A percentile compares a stretch with the other conserved stretches of the same genome.
These are phyloP conservation scores for Aspergillus nomiae DNA, from an alignment of 2,329 filamentous ascomycete genomes.

Conservation along the genomic window DNA sequence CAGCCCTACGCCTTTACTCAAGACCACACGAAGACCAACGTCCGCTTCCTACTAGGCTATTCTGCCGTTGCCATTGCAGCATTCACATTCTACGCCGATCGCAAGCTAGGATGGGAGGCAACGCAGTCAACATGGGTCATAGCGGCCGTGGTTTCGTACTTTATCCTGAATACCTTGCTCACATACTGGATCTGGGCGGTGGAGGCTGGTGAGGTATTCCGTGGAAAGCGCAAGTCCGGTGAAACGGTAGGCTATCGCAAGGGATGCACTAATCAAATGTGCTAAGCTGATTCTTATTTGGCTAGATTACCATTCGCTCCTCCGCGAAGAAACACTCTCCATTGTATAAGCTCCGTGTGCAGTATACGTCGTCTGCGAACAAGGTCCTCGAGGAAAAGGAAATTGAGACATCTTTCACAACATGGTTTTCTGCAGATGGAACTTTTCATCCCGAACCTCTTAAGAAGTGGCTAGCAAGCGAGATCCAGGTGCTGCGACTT, in stretches of 20 bases:
- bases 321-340: conserved; percentile 77
- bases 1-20: conserved; percentile 66
- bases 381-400: conserved; percentile 49
- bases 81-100: conserved; percentile 88
- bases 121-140: conserved; percentile 78
- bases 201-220: conserved; percentile 80
- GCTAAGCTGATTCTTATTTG: conserved; percentile 7
- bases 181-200: conserved; percentile 83
- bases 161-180: conserved; percentile 73
- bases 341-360: conserved; percentile 73
- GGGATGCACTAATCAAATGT: neutral
- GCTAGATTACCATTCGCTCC: conserved; percentile 71
- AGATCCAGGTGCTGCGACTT: conserved; percentile 57
- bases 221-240: conserved; percentile 69
- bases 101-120: conserved; percentile 82
- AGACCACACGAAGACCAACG: conserved; percentile 76
- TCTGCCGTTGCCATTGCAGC: conserved; percentile 76
- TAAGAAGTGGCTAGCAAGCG: conserved; percentile 62
- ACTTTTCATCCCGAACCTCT: conserved; percentile 63
- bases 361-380: conserved; percentile 41
- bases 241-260: conserved; percentile 54
- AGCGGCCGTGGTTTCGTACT: conserved; percentile 76
- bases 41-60: conserved; percentile 83
- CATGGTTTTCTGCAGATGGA: conserved; percentile 61
- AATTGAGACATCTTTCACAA: conserved; percentile 59